Base-by-base conservation (phyloP, 1,139 yeast genomes). In the Kodamaea sp. region DNA sequence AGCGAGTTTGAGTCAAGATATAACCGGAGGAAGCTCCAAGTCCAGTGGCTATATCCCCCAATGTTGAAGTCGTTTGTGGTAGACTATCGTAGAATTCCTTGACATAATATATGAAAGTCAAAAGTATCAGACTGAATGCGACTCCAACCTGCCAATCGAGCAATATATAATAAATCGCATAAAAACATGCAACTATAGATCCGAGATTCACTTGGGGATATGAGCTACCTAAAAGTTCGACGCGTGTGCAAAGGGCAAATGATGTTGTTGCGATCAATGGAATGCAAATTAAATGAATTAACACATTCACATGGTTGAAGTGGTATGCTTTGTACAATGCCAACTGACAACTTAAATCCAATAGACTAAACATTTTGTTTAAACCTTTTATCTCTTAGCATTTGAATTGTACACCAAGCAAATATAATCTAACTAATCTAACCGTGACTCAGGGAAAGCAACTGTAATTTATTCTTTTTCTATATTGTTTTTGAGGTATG, bases 241-340 rank as follows among this genome's bases (percentile, higher is more conserved):
- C 36, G 3, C 55, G 49, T 4, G 74, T 53, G 6, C 68, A 50
- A 24, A 79, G 56, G 5, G 64, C 67, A 35, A 81, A 57, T 3
- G 81, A 63, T 2, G 88, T 67, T 40, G 76, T 63, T 22, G 87
- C 65, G 41, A 92, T 88, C 10, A 79, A 60, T 1, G 97, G 97
- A 32, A 92, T 90, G 54, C 89, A 89, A 3, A 77, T 58, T 40
- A 84, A 63, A 55, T 92, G 98, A 45, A 92, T 85, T 7, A 70
- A 50, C 8, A 89, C 94, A 62, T 92, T 92, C 37, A 65, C 68
- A 9, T 67, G 65, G 56, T 86, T 71, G 57, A 73, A 71, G 59
- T 92, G 98, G 57, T 90, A 90, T 2, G 86, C 75, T 60, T 94
- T 81, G 67, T 92, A 92, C 54, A 86, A 86, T 23, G 81, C 79